Evolutionary conservation across 345 rosid genomes (phyloP), one percentile per base, ranked within the genome.

Genomic region (Boechera divaricarpa): DNA sequence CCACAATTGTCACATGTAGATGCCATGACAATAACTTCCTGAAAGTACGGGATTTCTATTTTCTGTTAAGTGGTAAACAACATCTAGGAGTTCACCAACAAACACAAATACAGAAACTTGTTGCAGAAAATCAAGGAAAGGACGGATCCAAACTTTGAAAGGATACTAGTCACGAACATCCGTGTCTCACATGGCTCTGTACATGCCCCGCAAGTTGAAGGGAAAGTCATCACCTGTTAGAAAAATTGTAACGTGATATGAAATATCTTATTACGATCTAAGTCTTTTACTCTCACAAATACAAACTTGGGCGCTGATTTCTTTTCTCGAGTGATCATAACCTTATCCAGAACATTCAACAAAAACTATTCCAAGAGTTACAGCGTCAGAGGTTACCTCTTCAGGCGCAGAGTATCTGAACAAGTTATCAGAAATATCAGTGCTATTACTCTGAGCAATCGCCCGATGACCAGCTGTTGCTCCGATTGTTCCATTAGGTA

Each of bases 21-120:
- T 71, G 98, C 97, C 98, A 94, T 94, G 84, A 92, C 98, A 66
- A 92, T 95, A 69, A 94, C 98, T 81, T 94, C 98, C 73, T 92
- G 97, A 80, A 92, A 94, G 80, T 94, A 94, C 42, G 98, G 98
- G 80, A 94, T 94, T 35, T 85, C 98, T 94, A 62, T 67, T 32
- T 21, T 42, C 35, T 24, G 86, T 88, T 82, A 90, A 86, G 88
- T 59, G 53, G 39, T 76, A 83, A 74, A 79, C 72, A 74, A 36
- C 57, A 72, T 57, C 31, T 38, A 77, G 15, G 55, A 71, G 29
- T 65, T 72, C 18, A 66, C 11, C 28, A 49, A 77, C 49, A 57
- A 60, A 38, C 39, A 67, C 45, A 79, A 8, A 61, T 26, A 48
- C 5, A 10, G 1, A 31, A 57, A 64, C 2, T 15, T 44, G 9